phyloP scores from a whole-genome alignment of 805 yeast species.

The Metschnikowia sp. region DNA sequence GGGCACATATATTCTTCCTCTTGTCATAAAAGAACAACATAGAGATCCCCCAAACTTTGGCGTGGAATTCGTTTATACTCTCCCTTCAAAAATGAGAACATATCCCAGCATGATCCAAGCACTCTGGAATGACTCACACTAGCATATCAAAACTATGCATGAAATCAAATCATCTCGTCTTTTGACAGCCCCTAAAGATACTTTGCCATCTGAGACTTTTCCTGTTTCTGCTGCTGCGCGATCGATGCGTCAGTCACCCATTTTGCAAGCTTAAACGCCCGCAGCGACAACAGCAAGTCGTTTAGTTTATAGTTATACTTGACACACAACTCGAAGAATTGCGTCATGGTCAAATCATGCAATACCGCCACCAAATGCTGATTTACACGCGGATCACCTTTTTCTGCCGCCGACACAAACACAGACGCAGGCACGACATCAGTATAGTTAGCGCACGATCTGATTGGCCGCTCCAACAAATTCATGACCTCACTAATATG shows the following conservation, averaged over 20 bases:
- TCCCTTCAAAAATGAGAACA: no score
- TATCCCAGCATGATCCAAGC: no score
- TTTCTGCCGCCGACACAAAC: conserved; percentile 36
- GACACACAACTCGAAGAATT: conserved; percentile 62
- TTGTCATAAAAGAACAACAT: no score
- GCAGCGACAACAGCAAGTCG: conserved; percentile 60
- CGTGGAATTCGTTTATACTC: no score
- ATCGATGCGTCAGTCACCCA: conserved; percentile 68
- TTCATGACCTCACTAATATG: conserved; percentile 57
- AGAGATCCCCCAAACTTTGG: no score
- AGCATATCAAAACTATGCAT: no score
- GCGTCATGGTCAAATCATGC: conserved; percentile 62
- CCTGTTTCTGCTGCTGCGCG: conserved; percentile 41
- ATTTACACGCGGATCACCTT: conserved; percentile 12
- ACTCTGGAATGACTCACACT: no score
- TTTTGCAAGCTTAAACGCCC: conserved; percentile 64
- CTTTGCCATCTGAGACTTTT: conserved; percentile 9
- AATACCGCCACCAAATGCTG: conserved; percentile 49
- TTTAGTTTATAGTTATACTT: conserved; percentile 61
- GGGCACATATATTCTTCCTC: no score
- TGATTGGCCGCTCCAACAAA: conserved; percentile 56
- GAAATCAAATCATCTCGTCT: no score
- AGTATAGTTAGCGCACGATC: conserved; percentile 36
- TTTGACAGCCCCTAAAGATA: neutral
- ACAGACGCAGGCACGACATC: conserved; percentile 44